Evolutionary conservation across 1,139 yeast species (phyloP).

Genomic region (Diutina mesorugosa): DNA sequence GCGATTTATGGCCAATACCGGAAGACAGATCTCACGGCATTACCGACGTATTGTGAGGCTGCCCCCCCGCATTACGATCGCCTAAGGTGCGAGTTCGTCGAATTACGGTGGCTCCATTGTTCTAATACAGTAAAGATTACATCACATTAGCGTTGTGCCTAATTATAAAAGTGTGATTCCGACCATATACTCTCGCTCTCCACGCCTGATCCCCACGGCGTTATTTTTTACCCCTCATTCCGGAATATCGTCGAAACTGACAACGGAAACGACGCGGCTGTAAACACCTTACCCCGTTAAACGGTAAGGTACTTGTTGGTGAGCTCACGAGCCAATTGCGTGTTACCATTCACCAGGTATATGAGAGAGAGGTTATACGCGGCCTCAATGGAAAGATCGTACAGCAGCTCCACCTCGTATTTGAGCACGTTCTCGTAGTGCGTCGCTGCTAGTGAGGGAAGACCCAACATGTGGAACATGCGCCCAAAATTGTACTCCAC

Average conservation of each 20-base stretch:
- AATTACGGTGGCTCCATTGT: neutral
- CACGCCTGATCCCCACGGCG: neutral
- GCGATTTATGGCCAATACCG: neutral
- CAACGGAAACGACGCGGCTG: neutral
- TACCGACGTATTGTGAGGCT: neutral
- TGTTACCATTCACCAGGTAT: slow-evolving; percentile 66
- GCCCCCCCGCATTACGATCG: neutral
- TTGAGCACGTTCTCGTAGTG: slow-evolving; percentile 59
- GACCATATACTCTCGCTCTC: neutral
- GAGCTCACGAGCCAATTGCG: slow-evolving; percentile 7
- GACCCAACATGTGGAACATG: slow-evolving; percentile 71
- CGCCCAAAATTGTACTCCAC: slow-evolving; percentile 76
- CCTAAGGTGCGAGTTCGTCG: neutral
- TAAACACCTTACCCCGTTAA: neutral
- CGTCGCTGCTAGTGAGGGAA: slow-evolving; percentile 55
- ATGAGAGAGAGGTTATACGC: slow-evolving; percentile 76
- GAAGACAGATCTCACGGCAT: neutral
- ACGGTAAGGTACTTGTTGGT: neutral
- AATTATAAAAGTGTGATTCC: neutral
- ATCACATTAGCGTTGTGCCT: neutral
- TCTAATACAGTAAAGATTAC: neutral
- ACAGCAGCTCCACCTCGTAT: slow-evolving; percentile 13
- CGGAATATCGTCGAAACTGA: neutral
- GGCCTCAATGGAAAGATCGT: slow-evolving; percentile 59
- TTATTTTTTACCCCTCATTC: neutral